Conservation (phyloP, 2,329 filamentous ascomycete genomes). For the Cladosporium sphaerospermum region DNA sequence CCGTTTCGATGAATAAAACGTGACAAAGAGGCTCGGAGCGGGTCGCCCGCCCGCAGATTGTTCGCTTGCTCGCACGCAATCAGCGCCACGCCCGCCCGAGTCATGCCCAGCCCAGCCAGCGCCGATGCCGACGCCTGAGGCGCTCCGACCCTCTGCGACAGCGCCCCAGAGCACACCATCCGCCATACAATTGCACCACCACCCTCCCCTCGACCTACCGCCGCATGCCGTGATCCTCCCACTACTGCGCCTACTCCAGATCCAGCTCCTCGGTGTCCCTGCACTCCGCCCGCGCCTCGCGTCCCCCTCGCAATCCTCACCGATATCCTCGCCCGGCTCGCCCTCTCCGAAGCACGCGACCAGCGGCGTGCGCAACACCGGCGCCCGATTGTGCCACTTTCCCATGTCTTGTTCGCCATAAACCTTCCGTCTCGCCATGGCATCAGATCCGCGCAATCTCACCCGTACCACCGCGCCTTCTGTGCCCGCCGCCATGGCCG, state of each 20-base stretch:
- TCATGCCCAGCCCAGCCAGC: background rate
- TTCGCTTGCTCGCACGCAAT: conserved; percentile 2
- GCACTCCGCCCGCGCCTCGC: background rate
- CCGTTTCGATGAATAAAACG: conserved; percentile 5
- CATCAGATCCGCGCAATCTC: conserved; percentile 9
- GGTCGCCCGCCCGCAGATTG: background rate
- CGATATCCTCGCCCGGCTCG: background rate
- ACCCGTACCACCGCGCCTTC: conserved; percentile 1
- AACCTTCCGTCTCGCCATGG: conserved; percentile 12
- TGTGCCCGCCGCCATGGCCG: conserved; percentile 6
- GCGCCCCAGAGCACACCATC: conserved; percentile 3
- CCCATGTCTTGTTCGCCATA: conserved; percentile 11
- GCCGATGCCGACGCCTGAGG: too few relatives aligned
- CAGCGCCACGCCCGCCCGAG: background rate
- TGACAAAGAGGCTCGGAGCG: background rate
- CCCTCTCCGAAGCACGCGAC: conserved; percentile 4
- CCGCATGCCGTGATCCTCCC: background rate
- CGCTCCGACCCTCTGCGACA: background rate
- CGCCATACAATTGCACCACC: conserved; percentile 3
- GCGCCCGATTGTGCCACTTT: conserved; percentile 3
- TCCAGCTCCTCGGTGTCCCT: background rate
- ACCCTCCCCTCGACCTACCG: background rate
- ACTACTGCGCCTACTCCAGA: background rate
- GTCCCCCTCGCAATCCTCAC: background rate
- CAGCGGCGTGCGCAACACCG: background rate